Conservation (phyloP, 176 grass and related monocot genomes). For the Hsuehochloa calcarea region DNA sequence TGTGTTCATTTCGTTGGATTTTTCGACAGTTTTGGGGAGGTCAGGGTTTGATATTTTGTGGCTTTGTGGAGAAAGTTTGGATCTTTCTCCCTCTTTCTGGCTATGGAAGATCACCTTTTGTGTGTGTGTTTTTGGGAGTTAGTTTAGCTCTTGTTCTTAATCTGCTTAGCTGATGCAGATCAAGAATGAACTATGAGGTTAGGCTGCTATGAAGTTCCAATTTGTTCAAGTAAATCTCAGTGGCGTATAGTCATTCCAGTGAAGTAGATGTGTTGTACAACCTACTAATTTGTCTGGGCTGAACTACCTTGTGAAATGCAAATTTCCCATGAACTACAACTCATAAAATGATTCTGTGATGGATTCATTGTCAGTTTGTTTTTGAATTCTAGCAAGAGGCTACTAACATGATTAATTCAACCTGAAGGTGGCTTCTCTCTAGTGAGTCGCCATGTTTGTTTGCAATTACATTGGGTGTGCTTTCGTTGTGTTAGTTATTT, state of each 20-base stretch:
- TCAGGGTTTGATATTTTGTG: slow-evolving; percentile 16
- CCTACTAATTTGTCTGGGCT: slow-evolving; percentile 8
- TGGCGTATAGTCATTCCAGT: not conserved
- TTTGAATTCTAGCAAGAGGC: not conserved
- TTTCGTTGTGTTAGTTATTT: not conserved
- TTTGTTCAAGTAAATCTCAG: slow-evolving; percentile 30
- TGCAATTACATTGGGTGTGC: not conserved
- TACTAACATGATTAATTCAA: not conserved
- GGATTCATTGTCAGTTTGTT: not conserved
- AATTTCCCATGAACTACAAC: not conserved
- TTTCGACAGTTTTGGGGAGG: slow-evolving; percentile 6
- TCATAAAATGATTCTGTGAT: not conserved
- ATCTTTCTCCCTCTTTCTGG: slow-evolving; percentile 10
- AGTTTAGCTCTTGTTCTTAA: slow-evolving; percentile 30
- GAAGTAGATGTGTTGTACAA: not conserved
- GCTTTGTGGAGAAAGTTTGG: slow-evolving; percentile 19
- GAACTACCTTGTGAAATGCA: not conserved
- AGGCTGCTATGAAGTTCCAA: not conserved
- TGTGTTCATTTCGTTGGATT: slow-evolving; percentile 19
- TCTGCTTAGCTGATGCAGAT: slow-evolving; percentile 35
- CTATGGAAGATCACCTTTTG: slow-evolving; percentile 12
- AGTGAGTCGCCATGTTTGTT: not conserved
- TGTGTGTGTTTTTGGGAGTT: not conserved
- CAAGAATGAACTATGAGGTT: slow-evolving; percentile 3
- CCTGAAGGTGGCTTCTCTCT: no score